Base-by-base conservation (phyloP, 345 rosid species). In the Gossypioides kirkii region DNA sequence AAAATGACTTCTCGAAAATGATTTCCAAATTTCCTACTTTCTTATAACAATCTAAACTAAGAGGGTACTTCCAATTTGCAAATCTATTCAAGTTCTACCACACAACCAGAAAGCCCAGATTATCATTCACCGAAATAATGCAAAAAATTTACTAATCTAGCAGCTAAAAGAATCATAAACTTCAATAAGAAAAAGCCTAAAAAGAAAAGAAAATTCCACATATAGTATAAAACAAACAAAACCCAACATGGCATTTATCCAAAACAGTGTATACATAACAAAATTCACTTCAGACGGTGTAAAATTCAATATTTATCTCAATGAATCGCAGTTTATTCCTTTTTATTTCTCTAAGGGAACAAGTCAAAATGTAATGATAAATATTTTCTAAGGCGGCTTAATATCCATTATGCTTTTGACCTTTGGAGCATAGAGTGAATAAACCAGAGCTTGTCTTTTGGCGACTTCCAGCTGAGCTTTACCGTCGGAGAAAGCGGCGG, bases 351-450 rank as follows among this genome's bases (percentile, higher is more conserved):
- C 28, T 14, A 25, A 28, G 55, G 22, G 18, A 58, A 11, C 62
- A 58, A 55, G 60, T 20, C 60, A 20, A 23, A 25, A 58, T 23
- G 36, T 13, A 58, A 23, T 14, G 11, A 47, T 45, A 45, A 25
- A 10, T 13, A 55, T 22, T 66, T 47, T 25, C 41, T 71, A 80
- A 45, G 77, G 70, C 69, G 78, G 75, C 28, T 58, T 79, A 72
- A 82, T 25, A 76, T 94, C 97, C 97, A 94, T 94, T 75, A 92
- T 77, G 86, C 90, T 92, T 84, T 85, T 94, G 77, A 85, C 78
- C 70, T 82, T 86, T 46, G 97, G 88, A 63, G 91, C 87, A 75
- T 89, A 94, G 26, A 88, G 90, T 18, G 87, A 86, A 76, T 92
- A 89, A 13, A 92, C 86, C 42, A 84, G 23, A 25, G 85, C 86